A percentile compares a stretch with the other conserved stretches of the same genome.
phyloP scores from a whole-genome alignment of 2,329 filamentous ascomycete species.

The Dothistroma pini region DNA sequence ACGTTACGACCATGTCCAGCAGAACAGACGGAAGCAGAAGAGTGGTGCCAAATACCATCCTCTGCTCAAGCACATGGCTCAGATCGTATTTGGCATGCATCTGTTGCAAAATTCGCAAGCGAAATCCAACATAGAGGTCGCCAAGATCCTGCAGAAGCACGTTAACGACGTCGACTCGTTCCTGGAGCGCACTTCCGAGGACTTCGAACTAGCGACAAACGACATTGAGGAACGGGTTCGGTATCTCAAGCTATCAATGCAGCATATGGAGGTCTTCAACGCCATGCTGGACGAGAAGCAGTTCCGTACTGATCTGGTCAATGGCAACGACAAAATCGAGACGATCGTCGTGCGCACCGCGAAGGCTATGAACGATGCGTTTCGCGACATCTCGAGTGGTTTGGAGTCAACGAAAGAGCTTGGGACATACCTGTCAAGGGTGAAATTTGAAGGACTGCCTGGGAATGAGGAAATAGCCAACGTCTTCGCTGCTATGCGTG shows the following conservation, averaged over 20 bases:
- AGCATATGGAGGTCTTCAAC: conserved; percentile 79
- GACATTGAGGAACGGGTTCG: conserved; percentile 79
- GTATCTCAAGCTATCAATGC: conserved; percentile 75
- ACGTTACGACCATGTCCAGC: conserved; percentile 63
- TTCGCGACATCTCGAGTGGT: conserved; percentile 76
- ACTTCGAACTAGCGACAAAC: conserved; percentile 70
- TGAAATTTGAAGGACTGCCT: conserved; percentile 53
- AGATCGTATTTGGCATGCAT: conserved; percentile 92
- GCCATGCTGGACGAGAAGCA: conserved; percentile 79
- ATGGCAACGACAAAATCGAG: conserved; percentile 87
- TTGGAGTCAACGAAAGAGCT: conserved; percentile 73
- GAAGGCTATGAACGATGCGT: conserved; percentile 68
- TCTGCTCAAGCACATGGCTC: conserved; percentile 82
- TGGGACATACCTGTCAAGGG: conserved; percentile 66
- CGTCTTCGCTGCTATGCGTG: conserved; percentile 85
- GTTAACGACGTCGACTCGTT: conserved; percentile 94
- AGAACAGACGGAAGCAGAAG: conserved; percentile 70
- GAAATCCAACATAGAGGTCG: conserved; percentile 82
- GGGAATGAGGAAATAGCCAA: conserved; percentile 59
- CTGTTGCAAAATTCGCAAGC: conserved; percentile 79
- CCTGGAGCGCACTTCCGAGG: conserved; percentile 78
- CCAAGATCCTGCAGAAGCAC: conserved; percentile 83
- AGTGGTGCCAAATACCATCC: conserved; percentile 78
- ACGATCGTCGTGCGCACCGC: conserved; percentile 80
- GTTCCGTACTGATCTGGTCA: conserved; percentile 77